A percentile compares a stretch with the other conserved stretches of the same genome.
phyloP scores from a whole-genome alignment of 768 basidiomycete species.

The Pisolithus tinctorius region DNA sequence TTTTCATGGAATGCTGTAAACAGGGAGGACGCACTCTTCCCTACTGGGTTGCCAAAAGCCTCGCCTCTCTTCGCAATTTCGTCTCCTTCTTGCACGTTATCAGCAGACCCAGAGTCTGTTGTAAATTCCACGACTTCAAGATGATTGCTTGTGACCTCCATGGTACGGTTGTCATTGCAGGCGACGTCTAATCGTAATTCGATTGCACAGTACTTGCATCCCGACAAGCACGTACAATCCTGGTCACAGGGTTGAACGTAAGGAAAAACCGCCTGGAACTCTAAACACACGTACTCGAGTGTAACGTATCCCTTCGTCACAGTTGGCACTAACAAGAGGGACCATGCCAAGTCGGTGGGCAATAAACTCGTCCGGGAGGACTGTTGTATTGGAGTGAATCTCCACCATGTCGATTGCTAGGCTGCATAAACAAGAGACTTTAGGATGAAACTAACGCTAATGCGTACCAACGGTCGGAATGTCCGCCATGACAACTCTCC shows the following conservation, averaged over 20 bases:
- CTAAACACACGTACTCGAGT: slow-evolving; percentile 48
- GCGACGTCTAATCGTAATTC: slow-evolving; percentile 69
- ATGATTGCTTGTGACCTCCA: slow-evolving; percentile 84
- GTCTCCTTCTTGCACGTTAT: slow-evolving; percentile 42
- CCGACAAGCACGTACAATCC: slow-evolving; percentile 88
- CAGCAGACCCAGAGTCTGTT: slow-evolving; percentile 33
- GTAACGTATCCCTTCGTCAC: slow-evolving; percentile 82
- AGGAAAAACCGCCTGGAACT: not conserved
- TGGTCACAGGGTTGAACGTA: slow-evolving; percentile 25
- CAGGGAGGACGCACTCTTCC: slow-evolving; percentile 53
- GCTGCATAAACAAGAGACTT: slow-evolving; percentile 1
- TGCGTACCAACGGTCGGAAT: slow-evolving; percentile 88
- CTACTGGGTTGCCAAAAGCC: slow-evolving; percentile 76
- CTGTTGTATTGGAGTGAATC: slow-evolving; percentile 84
- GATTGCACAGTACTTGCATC: slow-evolving; percentile 84
- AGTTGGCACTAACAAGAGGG: slow-evolving; percentile 80
- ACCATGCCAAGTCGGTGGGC: slow-evolving; percentile 94
- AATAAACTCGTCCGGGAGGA: slow-evolving; percentile 95
- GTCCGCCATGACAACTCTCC: slow-evolving; percentile 93
- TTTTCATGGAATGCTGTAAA: not conserved
- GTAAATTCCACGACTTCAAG: slow-evolving; percentile 53
- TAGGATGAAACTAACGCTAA: not conserved
- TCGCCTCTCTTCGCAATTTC: slow-evolving; percentile 69
- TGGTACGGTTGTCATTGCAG: slow-evolving; percentile 64
- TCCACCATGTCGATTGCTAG: slow-evolving; percentile 96